Evolutionary conservation across 148 eudicot genomes (phyloP).

Genomic region (Talinum fruticosum): DNA sequence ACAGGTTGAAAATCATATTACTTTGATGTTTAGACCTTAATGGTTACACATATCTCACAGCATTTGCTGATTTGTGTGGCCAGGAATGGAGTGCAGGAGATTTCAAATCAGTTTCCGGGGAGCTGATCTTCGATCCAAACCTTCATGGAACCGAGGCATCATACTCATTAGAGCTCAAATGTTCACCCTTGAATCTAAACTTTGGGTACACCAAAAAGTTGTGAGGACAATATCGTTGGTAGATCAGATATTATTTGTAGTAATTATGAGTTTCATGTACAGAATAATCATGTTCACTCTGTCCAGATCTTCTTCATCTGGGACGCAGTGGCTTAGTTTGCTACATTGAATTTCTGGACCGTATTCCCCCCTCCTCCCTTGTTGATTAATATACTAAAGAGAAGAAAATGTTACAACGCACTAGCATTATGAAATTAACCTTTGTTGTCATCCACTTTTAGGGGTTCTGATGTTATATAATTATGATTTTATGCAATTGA

Average conservation of each 20-base stretch:
- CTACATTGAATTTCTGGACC: slow-evolving; percentile 1
- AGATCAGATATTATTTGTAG: slow-evolving; percentile 50
- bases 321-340: slow-evolving; percentile 21
- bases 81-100: slow-evolving; percentile 67
- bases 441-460: no score
- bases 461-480: no score
- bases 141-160: slow-evolving; percentile 36
- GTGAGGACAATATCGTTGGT: slow-evolving; percentile 43
- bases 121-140: slow-evolving; percentile 45
- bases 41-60: neutral
- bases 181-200: slow-evolving; percentile 48
- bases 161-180: slow-evolving; percentile 62
- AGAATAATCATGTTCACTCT: slow-evolving; percentile 27
- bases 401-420: no score
- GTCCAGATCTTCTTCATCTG: slow-evolving; percentile 23
- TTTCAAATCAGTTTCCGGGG: slow-evolving; percentile 47
- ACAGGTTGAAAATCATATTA: no score
- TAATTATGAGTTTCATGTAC: slow-evolving; percentile 39
- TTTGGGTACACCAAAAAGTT: slow-evolving; percentile 34
- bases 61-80: neutral
- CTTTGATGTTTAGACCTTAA: neutral
- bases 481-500: no score
- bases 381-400: no score
- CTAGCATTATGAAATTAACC: no score
- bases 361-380: no score